These are phyloP conservation scores for Alliaria petiolata DNA, from an alignment of 345 rosid species.

Conservation along the genomic window DNA sequence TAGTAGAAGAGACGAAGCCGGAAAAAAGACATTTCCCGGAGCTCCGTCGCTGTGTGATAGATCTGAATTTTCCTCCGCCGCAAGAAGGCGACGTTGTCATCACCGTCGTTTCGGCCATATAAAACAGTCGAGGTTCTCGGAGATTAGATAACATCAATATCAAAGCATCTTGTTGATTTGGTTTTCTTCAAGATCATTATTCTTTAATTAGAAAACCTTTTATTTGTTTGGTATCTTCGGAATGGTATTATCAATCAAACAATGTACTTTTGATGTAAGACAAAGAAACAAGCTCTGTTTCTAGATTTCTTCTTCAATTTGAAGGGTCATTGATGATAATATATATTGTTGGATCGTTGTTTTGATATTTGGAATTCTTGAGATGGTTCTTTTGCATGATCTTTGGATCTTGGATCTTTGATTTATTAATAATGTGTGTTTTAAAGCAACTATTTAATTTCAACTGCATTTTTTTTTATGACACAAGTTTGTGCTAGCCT, in stretches of 20 bases:
- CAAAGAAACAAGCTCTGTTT: conserved; percentile 21
- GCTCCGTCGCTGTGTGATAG: conserved; percentile 46
- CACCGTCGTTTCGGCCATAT: conserved; percentile 19
- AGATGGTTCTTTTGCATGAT: conserved; percentile 29
- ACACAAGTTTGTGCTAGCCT: conserved; percentile 14
- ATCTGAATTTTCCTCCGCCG: conserved; percentile 96
- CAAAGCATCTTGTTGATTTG: conserved; percentile 12
- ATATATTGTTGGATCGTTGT: conserved; percentile 19
- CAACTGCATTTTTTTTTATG: conserved; percentile 6
- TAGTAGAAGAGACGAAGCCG: conserved; percentile 26
- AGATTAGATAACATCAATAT: neutral
- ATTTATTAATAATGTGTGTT: conserved; percentile 5
- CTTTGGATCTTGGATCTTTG: conserved; percentile 32
- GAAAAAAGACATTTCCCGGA: conserved; percentile 20
- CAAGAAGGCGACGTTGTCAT: conserved; percentile 52
- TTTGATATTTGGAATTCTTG: conserved; percentile 18
- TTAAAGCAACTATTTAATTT: conserved; percentile 16
- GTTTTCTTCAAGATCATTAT: conserved; percentile 25
- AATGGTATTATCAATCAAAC: conserved; percentile 1
- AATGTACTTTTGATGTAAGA: conserved; percentile 23
- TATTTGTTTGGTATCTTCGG: too few species aligned
- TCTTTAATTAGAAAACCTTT: conserved; percentile 8
- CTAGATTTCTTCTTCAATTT: neutral
- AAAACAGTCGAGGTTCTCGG: neutral
- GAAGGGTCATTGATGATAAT: neutral